Evolutionary conservation across 2,329 filamentous ascomycete genomes (phyloP).

Genomic region (Claviceps pusilla): DNA sequence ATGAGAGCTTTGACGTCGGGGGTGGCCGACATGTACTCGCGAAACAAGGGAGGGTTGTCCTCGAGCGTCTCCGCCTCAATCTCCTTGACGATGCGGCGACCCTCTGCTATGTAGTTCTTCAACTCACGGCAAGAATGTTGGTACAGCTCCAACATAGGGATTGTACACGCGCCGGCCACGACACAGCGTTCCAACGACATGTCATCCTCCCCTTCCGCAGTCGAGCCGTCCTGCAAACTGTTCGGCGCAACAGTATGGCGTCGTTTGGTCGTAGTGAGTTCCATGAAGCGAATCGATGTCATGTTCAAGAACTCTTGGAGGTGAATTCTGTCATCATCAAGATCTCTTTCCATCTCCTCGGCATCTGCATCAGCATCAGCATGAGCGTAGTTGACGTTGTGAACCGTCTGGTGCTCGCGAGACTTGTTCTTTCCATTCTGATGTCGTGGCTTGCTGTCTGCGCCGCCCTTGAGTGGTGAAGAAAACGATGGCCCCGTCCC

Average conservation of each 20-base stretch:
- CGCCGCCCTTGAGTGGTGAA: conserved; percentile 28
- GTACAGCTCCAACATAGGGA: conserved; percentile 87
- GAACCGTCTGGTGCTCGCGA: conserved; percentile 30
- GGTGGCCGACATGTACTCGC: conserved; percentile 75
- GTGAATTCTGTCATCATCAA: conserved; percentile 49
- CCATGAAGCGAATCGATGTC: conserved; percentile 97
- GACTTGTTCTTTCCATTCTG: conserved; percentile 41
- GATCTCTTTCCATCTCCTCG: conserved; percentile 30
- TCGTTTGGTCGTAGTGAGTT: conserved; percentile 88
- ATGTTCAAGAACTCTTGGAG: conserved; percentile 87
- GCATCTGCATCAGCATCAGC: conserved; percentile 24
- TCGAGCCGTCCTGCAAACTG: conserved; percentile 26
- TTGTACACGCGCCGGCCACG: conserved; percentile 75
- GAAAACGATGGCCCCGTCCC: conserved; percentile 29
- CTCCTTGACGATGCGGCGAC: conserved; percentile 73
- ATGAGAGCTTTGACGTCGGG: conserved; percentile 73
- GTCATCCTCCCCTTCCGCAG: conserved; percentile 31
- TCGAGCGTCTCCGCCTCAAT: conserved; percentile 81
- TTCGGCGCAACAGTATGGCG: conserved; percentile 62
- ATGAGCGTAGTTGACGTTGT: conserved; percentile 30
- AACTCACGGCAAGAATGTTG: conserved; percentile 91
- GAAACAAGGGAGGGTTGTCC: conserved; percentile 82
- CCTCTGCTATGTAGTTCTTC: conserved; percentile 92
- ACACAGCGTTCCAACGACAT: conserved; percentile 61
- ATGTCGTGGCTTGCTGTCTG: conserved; percentile 39